Base-by-base conservation (phyloP, 2,329 filamentous ascomycete species). In the Westerdykella aurantiaca region DNA sequence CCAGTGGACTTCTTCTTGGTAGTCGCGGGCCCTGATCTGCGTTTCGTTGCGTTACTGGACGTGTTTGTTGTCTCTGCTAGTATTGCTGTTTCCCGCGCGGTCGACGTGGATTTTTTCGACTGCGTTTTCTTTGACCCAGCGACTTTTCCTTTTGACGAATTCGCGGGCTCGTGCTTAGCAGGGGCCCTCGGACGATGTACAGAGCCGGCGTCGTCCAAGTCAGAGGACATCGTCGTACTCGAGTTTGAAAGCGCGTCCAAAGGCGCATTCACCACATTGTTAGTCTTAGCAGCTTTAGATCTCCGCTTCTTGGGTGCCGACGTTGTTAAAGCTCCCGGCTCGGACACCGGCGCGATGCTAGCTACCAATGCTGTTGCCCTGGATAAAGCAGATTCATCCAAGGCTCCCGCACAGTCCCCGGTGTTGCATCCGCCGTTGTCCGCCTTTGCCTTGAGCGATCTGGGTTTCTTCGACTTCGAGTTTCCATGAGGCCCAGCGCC, bases 101-200 rank as follows among this genome's bases (percentile, higher is more conserved):
- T 51, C 3, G 35, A 22, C 17, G 51, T 51, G 22, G 50, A 49
- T 47, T 65, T 63, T 50, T 60, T 66, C 34, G 53, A 48, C 21
- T 61, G 58, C 4, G 56, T 55, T 39, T 65, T 65, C 34, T 60
- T 51, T 35, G 58, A 50, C 43, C 61, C 64, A 4, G 53, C 44
- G 1, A 51, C 39, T 39, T 61, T 61, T 7, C 53, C 46, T 21
- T 57, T 42, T 40, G 52, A 50, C 5, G 49, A 44, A 6, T 42
- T 42, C 33, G 38, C 31, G 31, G 49, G 21, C 18, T 51, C 47
- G 11, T 11, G 17, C 34, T 37, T 13, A 31, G 45, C 35, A 34
- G 11, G 4, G 2, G 10, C 7, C 4, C 25, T 7, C 25, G 10
- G 25, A 29, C 9, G n/a, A 9, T 34, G 29, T 17, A 39, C 41